Evolutionary conservation across 345 rosid species (phyloP).

Genomic region (Eucalyptus cloeziana): DNA sequence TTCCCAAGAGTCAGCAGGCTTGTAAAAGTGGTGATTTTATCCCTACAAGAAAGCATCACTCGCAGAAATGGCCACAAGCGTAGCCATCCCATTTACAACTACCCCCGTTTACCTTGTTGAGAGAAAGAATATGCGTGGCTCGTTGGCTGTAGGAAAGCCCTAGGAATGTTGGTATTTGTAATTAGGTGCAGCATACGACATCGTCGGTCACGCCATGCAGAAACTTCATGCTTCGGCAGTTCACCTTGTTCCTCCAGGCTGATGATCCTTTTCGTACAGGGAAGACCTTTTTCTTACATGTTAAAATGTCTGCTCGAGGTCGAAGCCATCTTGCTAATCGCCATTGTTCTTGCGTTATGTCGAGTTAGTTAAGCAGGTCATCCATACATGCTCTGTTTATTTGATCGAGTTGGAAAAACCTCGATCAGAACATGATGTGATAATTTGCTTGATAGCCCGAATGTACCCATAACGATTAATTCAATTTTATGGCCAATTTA

Average conservation of each 20-base stretch:
- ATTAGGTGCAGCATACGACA: neutral
- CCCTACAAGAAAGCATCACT: neutral
- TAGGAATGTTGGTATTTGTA: neutral
- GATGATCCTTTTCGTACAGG: neutral
- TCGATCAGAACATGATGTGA: neutral
- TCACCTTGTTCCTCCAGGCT: neutral
- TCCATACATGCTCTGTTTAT: neutral
- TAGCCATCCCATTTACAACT: neutral
- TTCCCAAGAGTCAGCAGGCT: neutral
- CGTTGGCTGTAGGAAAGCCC: neutral
- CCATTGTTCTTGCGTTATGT: neutral
- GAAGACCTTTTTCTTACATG: neutral
- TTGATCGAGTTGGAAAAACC: neutral
- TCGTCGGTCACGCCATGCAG: neutral
- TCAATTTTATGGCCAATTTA: neutral
- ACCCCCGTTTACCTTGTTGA: neutral
- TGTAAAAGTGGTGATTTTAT: neutral
- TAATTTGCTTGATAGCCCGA: neutral
- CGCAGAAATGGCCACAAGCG: neutral
- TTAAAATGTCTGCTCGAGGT: neutral
- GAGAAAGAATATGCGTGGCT: neutral
- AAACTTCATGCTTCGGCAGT: neutral
- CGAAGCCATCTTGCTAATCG: neutral
- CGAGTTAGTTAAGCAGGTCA: neutral
- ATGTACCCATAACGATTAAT: neutral